Base-by-base conservation (phyloP, 192 early-diverging fungal genomes). In the Chytriomyces confervae region DNA sequence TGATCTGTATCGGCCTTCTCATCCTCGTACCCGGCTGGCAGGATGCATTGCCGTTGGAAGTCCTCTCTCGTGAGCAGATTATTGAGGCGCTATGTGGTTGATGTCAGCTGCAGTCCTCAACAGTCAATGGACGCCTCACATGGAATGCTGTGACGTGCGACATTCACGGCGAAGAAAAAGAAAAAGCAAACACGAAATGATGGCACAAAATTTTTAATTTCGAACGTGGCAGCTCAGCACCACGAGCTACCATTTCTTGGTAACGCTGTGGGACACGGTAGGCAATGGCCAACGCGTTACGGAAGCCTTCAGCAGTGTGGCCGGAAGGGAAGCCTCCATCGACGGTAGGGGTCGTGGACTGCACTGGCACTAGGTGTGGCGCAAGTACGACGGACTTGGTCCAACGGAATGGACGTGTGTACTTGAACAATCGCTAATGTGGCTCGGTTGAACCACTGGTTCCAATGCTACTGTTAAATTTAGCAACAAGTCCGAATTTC, bases 391-490 rank as follows among this genome's bases (percentile, higher is more conserved):
- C 77, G n/a, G 24, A 16, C 5, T 5, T 65, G 29, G 71, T 18
- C 77, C 77, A 79, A 50, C 77, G 77, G 73, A 57, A 79, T 11
- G 77, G 77, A 46, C 77, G 77, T 23, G 77, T 74, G 72, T 79
- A 79, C 48, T 79, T 79, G 73, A 24, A 79, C 43, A 79, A 79
- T 9, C 77, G 73, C 61, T 79, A 79, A 24, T 47, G 18, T 7
- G 77, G 77, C 45, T 79, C 77, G 20, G 77, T 79, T 9, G 72
- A 77, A 43, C 72, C 77, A 44, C 10, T 49, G 61, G 36, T 47
- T 18, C 62, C 61, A 16, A 79, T 29, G n/a, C n/a, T n/a, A n/a
- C n/a, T n/a, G n/a, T n/a, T n/a, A 51, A 79, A 79, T 10, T 47
- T 45, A 18, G 47, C 27, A 16, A 60, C 75, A 60, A 46, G 11